Conservation (phyloP, 2,329 filamentous ascomycete species). For the Dactylellina leptospora region DNA sequence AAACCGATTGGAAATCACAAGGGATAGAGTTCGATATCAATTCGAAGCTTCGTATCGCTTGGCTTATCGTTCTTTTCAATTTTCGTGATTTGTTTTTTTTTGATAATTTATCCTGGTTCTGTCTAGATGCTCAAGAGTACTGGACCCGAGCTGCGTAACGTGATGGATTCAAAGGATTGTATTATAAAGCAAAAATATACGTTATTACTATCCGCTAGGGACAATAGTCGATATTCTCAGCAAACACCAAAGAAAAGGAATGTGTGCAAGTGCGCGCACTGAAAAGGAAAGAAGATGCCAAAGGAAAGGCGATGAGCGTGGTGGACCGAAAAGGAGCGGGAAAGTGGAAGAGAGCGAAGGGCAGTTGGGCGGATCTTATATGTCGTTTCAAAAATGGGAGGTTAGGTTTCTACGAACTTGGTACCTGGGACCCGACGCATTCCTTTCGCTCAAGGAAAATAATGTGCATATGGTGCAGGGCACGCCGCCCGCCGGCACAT, state of each 20-base stretch:
- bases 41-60: constrained; percentile 8
- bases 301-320: constrained; percentile 34
- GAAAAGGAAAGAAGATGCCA: constrained; percentile 46
- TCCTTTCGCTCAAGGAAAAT: constrained; percentile 25
- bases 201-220: constrained; percentile 51
- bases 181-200: constrained; percentile 17
- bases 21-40: constrained; percentile 12
- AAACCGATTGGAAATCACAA: constrained; percentile 15
- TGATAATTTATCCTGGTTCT: constrained; percentile 14
- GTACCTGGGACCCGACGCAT: constrained; percentile 30
- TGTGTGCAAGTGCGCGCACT: constrained; percentile 26
- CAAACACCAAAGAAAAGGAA: constrained; percentile 42
- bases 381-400: constrained; percentile 37
- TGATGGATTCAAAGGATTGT: constrained; percentile 29
- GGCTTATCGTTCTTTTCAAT: no score
- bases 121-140: constrained; percentile 38
- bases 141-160: constrained; percentile 40
- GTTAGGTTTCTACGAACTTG: constrained; percentile 29
- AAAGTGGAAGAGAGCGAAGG: constrained; percentile 25
- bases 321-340: constrained; percentile 20
- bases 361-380: constrained; percentile 28
- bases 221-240: constrained; percentile 35
- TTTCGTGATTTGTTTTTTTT: constrained; percentile 2
- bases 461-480: no score
- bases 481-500: constrained; percentile 2